Percentiles rank a stretch among this genome's conserved stretches.
These are phyloP conservation scores for Geranomyces michiganensis DNA, from an alignment of 192 early-diverging fungal species.

Conservation along the genomic window DNA sequence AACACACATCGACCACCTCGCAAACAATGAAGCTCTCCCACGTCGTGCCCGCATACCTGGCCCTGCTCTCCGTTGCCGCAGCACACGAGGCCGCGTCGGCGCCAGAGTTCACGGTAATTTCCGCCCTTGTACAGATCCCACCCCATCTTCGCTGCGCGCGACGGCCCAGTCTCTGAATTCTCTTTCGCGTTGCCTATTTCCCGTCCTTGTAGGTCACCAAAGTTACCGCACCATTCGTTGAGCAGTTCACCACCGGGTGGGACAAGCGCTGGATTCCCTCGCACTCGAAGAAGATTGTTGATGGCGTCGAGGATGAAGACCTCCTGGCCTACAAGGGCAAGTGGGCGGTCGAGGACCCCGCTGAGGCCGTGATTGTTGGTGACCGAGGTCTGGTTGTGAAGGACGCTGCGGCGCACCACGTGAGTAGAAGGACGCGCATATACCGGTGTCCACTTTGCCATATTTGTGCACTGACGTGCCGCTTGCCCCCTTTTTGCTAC, in stretches of 20 bases:
- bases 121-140: not conserved
- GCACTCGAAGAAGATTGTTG: conserved; percentile 70
- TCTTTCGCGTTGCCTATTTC: not conserved
- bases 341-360: conserved; percentile 79
- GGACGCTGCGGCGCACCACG: conserved; percentile 80
- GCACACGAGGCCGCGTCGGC: conserved; percentile 8
- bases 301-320: conserved; percentile 70
- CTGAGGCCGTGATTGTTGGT: conserved; percentile 53
- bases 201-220: conserved; percentile 54
- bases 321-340: conserved; percentile 68
- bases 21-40: conserved; percentile 30
- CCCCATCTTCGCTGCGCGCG: not conserved
- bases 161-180: too few relatives aligned
- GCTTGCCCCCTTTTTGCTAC: not conserved
- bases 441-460: not conserved
- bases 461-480: not conserved
- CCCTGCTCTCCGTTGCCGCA: conserved; percentile 18
- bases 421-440: conserved; percentile 22
- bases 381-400: conserved; percentile 83
- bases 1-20: too few relatives aligned
- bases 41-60: conserved; percentile 28
- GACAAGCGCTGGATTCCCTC: conserved; percentile 70
- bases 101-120: conserved; percentile 11
- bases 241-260: conserved; percentile 70
- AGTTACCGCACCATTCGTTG: conserved; percentile 68